Evolutionary conservation across 176 grass and related monocot species (phyloP).

Genomic region (Alloteropsis semialata): DNA sequence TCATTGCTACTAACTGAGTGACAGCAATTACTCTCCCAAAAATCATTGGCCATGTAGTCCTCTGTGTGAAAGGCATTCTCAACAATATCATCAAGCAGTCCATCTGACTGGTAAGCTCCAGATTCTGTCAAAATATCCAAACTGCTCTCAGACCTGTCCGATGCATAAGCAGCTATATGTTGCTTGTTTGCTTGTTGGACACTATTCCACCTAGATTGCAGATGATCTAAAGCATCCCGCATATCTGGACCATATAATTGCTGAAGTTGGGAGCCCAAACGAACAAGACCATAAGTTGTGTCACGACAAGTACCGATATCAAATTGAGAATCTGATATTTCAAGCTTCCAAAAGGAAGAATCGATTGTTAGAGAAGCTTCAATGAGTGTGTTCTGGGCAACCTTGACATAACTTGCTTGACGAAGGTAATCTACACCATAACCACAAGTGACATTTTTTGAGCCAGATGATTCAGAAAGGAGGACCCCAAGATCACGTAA

Average conservation of each 20-base stretch:
- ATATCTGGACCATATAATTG: slow-evolving; percentile 91
- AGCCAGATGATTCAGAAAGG: slow-evolving; percentile 56
- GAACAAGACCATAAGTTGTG: slow-evolving; percentile 69
- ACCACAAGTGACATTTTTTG: slow-evolving; percentile 44
- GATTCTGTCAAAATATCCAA: slow-evolving; percentile 38
- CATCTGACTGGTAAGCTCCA: slow-evolving; percentile 47
- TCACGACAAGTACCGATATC: slow-evolving; percentile 73
- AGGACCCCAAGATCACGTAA: slow-evolving; percentile 91
- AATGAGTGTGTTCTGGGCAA: slow-evolving; percentile 68
- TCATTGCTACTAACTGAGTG: slow-evolving; percentile 44
- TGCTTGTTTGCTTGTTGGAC: slow-evolving; percentile 56
- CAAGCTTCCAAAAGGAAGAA: slow-evolving; percentile 72
- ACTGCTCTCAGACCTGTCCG: slow-evolving; percentile 46
- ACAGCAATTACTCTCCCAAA: slow-evolving; percentile 31
- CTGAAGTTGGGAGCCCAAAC: slow-evolving; percentile 74
- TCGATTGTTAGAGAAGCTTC: slow-evolving; percentile 60
- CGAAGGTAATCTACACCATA: slow-evolving; percentile 64
- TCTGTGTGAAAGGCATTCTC: slow-evolving; percentile 75
- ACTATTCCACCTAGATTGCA: slow-evolving; percentile 99
- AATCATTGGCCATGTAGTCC: slow-evolving; percentile 9
- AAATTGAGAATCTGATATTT: slow-evolving; percentile 78
- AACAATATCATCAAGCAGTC: slow-evolving; percentile 88
- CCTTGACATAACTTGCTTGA: slow-evolving; percentile 61
- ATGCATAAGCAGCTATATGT: slow-evolving; percentile 32
- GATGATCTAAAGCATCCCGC: slow-evolving; percentile 77